These are phyloP conservation scores for Eucalyptus grandis DNA, from an alignment of 345 rosid genomes.

Conservation along the genomic window DNA sequence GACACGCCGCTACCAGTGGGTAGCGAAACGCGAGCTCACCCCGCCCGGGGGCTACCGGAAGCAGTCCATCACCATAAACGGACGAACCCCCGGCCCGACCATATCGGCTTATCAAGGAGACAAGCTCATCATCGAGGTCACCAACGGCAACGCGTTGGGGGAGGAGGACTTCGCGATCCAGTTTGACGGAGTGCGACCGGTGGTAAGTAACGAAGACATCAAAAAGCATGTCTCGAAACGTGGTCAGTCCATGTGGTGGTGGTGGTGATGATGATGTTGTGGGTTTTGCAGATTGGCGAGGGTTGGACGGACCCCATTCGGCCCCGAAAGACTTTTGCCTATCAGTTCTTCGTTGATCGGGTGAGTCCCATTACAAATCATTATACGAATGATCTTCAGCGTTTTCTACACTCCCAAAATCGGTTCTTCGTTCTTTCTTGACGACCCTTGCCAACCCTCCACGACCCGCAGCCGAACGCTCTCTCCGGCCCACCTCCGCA, in stretches of 20 bases:
- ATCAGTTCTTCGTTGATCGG: background rate
- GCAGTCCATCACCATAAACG: rapidly evolving
- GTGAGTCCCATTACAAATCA: background rate
- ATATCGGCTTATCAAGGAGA: rapidly evolving
- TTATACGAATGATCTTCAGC: background rate
- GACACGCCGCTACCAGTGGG: rapidly evolving
- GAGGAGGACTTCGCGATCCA: background rate
- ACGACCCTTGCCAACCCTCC: no score
- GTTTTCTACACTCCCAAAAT: no score
- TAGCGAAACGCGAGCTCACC: rapidly evolving
- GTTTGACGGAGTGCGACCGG: rapidly evolving
- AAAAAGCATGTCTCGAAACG: no score
- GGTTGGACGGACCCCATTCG: background rate
- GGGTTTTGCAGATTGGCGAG: background rate
- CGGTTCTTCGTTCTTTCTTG: no score
- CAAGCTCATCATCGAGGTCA: background rate
- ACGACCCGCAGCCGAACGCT: no score
- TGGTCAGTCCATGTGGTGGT: rapidly evolving
- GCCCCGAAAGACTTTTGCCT: rapidly evolving
- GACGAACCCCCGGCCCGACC: rapidly evolving
- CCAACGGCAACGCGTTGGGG: rapidly evolving
- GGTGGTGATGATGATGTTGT: background rate
- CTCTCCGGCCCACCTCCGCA: background rate
- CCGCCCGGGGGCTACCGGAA: background rate
- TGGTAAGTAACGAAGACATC: background rate